Conservation (phyloP, 1,284 basidiomycete species). For the Pseudozyma sp. region DNA sequence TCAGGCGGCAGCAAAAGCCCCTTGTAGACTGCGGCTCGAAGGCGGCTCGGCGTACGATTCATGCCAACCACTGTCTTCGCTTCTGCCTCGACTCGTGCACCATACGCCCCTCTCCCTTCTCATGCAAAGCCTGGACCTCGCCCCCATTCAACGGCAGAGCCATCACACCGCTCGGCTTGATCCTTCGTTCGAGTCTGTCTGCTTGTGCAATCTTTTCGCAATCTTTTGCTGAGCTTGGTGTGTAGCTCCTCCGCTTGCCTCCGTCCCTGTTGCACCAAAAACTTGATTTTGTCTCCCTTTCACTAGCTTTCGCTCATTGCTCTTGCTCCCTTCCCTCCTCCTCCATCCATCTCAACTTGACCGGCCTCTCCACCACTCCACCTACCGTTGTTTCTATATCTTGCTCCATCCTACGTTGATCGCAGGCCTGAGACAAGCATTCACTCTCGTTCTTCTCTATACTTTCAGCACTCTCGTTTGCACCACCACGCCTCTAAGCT, state of each 20-base stretch:
- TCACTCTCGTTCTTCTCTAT: slow-evolving; percentile 13
- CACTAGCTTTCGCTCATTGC: slow-evolving; percentile 1
- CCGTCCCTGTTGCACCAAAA: not conserved
- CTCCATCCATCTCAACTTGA: not conserved
- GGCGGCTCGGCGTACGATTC: slow-evolving; percentile 17
- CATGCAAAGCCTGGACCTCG: too few relatives aligned
- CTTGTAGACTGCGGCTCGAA: not conserved
- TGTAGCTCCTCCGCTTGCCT: not conserved
- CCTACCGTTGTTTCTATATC: not conserved
- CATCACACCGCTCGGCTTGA: slow-evolving; percentile 1
- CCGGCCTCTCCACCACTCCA: slow-evolving; percentile 1
- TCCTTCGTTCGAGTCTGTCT: too few relatives aligned
- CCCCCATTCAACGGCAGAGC: not conserved
- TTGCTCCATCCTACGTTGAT: slow-evolving; percentile 26
- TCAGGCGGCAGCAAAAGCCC: too few relatives aligned
- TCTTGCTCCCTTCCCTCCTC: not conserved
- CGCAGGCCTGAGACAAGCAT: slow-evolving; percentile 21
- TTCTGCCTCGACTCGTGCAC: not conserved
- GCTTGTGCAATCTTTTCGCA: not conserved
- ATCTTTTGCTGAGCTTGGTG: not conserved
- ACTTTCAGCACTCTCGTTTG: not conserved
- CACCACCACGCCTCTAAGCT: slow-evolving; percentile 4
- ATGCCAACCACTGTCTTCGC: slow-evolving; percentile 5
- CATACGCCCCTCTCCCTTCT: not conserved
- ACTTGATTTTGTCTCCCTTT: not conserved